Conservation (phyloP, 2,329 filamentous ascomycete genomes). For the Triangularia verruculosa region DNA sequence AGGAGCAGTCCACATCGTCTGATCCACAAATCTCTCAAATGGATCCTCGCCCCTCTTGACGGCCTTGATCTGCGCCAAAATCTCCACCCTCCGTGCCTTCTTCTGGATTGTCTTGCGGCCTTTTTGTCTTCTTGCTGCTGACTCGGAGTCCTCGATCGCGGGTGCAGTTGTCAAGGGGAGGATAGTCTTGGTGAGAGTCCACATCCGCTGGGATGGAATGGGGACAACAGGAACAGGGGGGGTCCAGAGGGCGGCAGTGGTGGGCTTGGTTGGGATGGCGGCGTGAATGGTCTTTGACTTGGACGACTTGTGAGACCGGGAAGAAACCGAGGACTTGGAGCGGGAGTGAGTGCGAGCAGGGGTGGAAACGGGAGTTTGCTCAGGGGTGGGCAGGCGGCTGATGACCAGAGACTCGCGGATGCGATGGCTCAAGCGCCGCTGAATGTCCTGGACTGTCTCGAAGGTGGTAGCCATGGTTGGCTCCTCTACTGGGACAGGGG, state of each 20-base stretch:
- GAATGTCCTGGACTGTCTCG: conserved; percentile 22
- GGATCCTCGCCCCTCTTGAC: conserved; percentile 27
- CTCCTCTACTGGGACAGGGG: neutral
- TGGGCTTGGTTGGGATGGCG: neutral
- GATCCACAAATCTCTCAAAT: conserved; percentile 21
- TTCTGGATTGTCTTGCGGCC: conserved; percentile 20
- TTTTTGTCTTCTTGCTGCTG: conserved; percentile 10
- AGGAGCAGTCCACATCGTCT: conserved; percentile 21
- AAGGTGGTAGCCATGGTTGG: conserved; percentile 3
- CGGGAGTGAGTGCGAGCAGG: neutral
- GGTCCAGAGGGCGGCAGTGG: neutral
- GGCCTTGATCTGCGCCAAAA: conserved; percentile 29
- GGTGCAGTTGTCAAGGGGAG: neutral
- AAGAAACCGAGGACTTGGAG: neutral
- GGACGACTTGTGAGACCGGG: neutral
- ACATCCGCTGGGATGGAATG: neutral
- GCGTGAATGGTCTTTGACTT: neutral
- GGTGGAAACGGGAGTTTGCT: neutral
- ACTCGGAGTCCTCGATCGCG: conserved; percentile 21
- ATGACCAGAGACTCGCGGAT: conserved; percentile 23
- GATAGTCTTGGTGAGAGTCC: neutral
- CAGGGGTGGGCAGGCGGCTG: neutral
- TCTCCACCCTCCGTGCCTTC: conserved; percentile 24
- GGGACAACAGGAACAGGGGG: neutral
- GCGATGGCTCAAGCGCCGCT: conserved; percentile 18